Evolutionary conservation across 2,329 filamentous ascomycete species (phyloP).

Genomic region (Colletotrichum gloeosporioides): DNA sequence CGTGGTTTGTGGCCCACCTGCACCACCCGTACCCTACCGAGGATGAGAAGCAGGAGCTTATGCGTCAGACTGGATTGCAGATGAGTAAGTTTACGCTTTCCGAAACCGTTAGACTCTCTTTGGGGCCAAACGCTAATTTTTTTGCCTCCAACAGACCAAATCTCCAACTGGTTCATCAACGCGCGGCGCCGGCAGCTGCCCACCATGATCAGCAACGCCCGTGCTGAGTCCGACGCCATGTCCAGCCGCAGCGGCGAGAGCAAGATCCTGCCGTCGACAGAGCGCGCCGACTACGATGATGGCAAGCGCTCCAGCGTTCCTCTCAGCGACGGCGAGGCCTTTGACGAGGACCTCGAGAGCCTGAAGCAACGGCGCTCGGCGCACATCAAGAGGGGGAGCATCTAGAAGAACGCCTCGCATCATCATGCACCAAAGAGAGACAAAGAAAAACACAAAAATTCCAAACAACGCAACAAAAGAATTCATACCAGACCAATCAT

Average conservation of each 20-base stretch:
- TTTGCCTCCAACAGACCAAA: conserved; percentile 57
- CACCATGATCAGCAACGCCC: conserved; percentile 62
- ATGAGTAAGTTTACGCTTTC: conserved; percentile 66
- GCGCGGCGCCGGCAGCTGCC: conserved; percentile 71
- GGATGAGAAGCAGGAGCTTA: conserved; percentile 84
- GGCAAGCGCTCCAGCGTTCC: conserved; percentile 39
- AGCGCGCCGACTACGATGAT: conserved; percentile 43
- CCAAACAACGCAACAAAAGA: not conserved
- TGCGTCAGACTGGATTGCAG: conserved; percentile 76
- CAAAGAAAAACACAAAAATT: not conserved
- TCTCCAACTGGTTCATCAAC: conserved; percentile 85
- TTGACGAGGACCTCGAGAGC: conserved; percentile 48
- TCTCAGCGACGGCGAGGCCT: conserved; percentile 54
- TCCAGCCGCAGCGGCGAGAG: conserved; percentile 32
- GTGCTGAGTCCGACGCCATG: conserved; percentile 56
- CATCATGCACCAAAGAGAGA: not conserved
- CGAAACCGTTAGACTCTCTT: not conserved
- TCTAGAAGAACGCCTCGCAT: conserved; percentile 31
- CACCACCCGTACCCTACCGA: conserved; percentile 79
- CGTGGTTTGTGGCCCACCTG: conserved; percentile 81
- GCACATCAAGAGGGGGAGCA: conserved; percentile 51
- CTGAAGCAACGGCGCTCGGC: conserved; percentile 36
- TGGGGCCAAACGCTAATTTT: conserved; percentile 22
- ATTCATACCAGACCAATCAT: conserved; percentile 12
- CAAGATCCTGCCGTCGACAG: conserved; percentile 43